Evolutionary conservation across 2,329 filamentous ascomycete species (phyloP).

Genomic region (Fusarium compactum): DNA sequence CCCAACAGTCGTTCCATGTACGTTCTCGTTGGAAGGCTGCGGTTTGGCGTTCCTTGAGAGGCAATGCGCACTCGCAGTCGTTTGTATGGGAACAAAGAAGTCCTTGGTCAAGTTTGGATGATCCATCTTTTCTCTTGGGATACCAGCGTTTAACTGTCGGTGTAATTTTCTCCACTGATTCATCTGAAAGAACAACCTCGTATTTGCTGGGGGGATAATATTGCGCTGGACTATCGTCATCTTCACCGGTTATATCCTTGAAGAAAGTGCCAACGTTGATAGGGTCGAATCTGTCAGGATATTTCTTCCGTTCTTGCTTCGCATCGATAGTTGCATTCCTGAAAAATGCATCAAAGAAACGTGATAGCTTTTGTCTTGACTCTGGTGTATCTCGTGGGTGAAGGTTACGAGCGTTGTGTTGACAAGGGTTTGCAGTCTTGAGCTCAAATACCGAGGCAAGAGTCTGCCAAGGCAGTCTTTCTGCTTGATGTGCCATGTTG

Average conservation of each 20-base stretch:
- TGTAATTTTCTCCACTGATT: not conserved
- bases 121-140: accelerated
- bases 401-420: constrained; percentile 20
- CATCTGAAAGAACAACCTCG: constrained; percentile 11
- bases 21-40: constrained; percentile 1
- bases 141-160: not conserved
- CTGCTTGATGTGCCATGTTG: constrained; percentile 24
- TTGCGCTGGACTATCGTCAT: not conserved
- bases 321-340: not conserved
- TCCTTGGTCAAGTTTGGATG: not conserved
- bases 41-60: constrained; percentile 10
- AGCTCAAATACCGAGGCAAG: constrained; percentile 25
- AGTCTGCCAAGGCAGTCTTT: constrained; percentile 22
- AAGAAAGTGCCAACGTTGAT: not conserved
- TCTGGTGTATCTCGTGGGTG: constrained; percentile 7
- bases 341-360: not conserved
- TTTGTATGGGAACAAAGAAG: not conserved
- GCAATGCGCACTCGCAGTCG: not conserved
- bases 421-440: constrained; percentile 7
- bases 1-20: not conserved
- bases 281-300: not conserved
- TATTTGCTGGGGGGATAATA: not conserved
- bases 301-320: not conserved
- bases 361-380: not conserved
- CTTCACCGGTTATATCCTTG: not conserved